Conservation (phyloP, 768 basidiomycete genomes). For the Leccinum olivaceopallidum region DNA sequence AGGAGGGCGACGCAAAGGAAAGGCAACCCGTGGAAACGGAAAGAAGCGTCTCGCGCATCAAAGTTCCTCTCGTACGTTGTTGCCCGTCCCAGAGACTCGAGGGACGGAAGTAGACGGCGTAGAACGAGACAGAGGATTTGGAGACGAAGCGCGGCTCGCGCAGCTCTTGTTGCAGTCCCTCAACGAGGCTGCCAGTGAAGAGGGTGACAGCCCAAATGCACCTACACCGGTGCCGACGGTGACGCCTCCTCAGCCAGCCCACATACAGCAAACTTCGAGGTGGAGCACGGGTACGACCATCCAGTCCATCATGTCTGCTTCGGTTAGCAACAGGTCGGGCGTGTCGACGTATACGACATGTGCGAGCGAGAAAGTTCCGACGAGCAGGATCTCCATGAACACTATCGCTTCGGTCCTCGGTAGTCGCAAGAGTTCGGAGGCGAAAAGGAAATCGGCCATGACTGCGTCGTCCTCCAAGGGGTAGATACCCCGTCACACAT, state of each 20-base stretch:
- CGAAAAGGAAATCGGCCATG: conserved; percentile 26
- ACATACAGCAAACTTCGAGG: conserved; percentile 26
- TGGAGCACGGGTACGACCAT: conserved; percentile 35
- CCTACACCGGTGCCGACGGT: conserved; percentile 9
- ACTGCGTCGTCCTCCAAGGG: conserved; percentile 30
- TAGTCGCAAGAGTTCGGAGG: conserved; percentile 30
- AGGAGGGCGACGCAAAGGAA: conserved; percentile 23
- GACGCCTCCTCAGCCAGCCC: conserved; percentile 18
- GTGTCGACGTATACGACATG: conserved; percentile 31
- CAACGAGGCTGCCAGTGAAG: conserved; percentile 10
- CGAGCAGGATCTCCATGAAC: conserved; percentile 29
- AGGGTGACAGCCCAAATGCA: not conserved
- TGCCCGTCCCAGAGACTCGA: conserved; percentile 24
- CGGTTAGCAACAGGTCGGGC: conserved; percentile 28
- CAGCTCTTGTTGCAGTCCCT: conserved; percentile 34
- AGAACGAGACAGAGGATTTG: conserved; percentile 22
- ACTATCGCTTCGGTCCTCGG: conserved; percentile 26
- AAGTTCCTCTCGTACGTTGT: conserved; percentile 27
- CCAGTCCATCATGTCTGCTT: conserved; percentile 27
- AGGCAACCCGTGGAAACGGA: conserved; percentile 15
- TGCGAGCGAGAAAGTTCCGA: conserved; percentile 26
- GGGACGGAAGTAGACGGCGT: conserved; percentile 18
- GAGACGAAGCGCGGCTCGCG: conserved; percentile 31
- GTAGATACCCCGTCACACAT: conserved; percentile 6
- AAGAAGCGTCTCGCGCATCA: conserved; percentile 27